phyloP scores from a whole-genome alignment of 1,284 basidiomycete species.

The Bjerkandera adusta region DNA sequence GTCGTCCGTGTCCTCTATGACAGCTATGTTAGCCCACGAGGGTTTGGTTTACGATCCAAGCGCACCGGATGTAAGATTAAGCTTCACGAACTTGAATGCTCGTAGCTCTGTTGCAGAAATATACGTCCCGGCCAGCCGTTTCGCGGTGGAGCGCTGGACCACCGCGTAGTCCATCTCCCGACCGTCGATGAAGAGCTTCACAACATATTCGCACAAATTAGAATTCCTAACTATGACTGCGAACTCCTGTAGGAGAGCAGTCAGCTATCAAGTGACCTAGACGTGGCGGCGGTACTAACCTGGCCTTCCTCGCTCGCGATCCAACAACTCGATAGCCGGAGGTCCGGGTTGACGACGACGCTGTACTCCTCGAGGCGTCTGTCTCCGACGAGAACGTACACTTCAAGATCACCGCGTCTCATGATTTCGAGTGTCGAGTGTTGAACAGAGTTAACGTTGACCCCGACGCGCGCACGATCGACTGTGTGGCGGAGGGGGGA shows the following conservation, averaged over 20 bases:
- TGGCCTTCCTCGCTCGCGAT: background rate
- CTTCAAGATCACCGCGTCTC: background rate
- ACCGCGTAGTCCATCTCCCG: background rate
- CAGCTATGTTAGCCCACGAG: too few relatives aligned
- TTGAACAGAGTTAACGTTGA: too few relatives aligned
- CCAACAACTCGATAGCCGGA: background rate
- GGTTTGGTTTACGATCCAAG: background rate
- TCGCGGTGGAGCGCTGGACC: background rate
- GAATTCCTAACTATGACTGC: background rate
- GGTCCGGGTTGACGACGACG: background rate
- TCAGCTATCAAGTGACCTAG: background rate
- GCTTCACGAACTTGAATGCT: background rate
- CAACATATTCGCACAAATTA: background rate
- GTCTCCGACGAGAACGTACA: background rate
- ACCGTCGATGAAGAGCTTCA: background rate
- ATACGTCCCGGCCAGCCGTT: background rate
- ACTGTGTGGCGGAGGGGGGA: too few relatives aligned
- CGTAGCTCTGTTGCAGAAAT: background rate
- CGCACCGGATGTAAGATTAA: background rate
- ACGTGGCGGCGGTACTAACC: background rate
- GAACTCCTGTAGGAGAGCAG: background rate
- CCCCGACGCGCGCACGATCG: too few relatives aligned
- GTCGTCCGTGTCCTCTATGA: too few relatives aligned
- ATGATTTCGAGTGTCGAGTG: too few relatives aligned
- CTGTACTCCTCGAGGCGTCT: background rate